phyloP scores from a whole-genome alignment of 208 protist species.

The Crithidia expoeki region DNA sequence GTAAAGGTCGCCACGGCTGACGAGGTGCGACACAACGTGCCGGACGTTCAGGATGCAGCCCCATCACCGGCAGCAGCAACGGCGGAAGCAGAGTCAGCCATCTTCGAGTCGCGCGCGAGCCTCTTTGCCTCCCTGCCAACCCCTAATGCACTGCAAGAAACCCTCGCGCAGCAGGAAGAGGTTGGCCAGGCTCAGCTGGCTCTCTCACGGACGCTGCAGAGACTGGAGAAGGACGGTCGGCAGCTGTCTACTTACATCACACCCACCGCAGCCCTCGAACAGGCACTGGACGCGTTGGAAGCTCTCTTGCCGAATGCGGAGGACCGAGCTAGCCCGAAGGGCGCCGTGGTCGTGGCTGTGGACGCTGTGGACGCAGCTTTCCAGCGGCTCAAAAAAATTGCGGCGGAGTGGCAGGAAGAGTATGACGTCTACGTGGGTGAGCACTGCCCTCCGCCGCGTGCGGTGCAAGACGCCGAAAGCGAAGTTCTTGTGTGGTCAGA shows the following conservation, averaged over 20 bases:
- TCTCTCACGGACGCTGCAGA: conserved; percentile 23
- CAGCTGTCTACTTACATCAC: conserved; percentile 16
- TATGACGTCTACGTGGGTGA: conserved; percentile 22
- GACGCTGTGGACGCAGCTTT: conserved; percentile 19
- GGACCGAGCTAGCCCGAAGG: conserved; percentile 10
- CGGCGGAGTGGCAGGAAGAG: conserved; percentile 22
- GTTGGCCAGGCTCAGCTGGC: conserved; percentile 33
- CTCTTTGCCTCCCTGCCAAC: conserved; percentile 32
- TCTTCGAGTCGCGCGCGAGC: conserved; percentile 21
- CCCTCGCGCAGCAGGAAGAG: conserved; percentile 30
- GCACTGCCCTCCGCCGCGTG: neutral
- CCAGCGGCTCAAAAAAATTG: conserved; percentile 5
- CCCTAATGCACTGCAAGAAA: conserved; percentile 28
- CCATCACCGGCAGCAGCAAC: conserved; percentile 4
- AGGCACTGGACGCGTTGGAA: conserved; percentile 30
- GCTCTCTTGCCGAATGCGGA: conserved; percentile 3
- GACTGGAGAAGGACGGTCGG: conserved; percentile 23
- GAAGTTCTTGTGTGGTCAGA: conserved; percentile 20
- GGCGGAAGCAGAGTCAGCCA: conserved; percentile 3
- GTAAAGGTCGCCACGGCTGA: conserved; percentile 33
- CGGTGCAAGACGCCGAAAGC: neutral
- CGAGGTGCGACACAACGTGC: conserved; percentile 54
- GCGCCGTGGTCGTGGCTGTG: conserved; percentile 1
- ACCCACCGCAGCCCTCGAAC: conserved; percentile 19
- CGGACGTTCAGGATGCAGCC: conserved; percentile 25